Percentiles rank a stretch among this genome's conserved stretches.
phyloP scores from a whole-genome alignment of 495 filamentous ascomycete species.

The Trichoderma orchidacearum region DNA sequence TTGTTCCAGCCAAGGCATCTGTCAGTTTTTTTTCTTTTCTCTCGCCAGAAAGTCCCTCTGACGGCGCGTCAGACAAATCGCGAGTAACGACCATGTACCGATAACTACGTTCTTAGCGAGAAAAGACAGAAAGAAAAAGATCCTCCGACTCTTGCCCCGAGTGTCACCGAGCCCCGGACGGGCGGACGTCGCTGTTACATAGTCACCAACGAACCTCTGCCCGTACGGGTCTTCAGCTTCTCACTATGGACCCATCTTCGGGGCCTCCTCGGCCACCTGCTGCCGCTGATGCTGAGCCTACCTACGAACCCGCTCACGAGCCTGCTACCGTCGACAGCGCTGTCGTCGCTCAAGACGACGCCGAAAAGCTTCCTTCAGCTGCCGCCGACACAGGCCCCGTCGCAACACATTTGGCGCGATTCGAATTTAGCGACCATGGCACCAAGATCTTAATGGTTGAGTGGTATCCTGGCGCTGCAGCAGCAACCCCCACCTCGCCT shows the following conservation, averaged over 20 bases:
- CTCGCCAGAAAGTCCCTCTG: neutral
- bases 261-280: constrained; percentile 1
- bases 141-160: neutral
- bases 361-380: neutral
- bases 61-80: neutral
- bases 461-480: constrained; percentile 50
- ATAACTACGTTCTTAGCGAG: neutral
- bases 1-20: no score
- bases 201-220: neutral
- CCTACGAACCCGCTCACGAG: neutral
- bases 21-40: neutral
- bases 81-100: neutral
- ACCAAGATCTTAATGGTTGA: constrained; percentile 80
- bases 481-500: constrained; percentile 9
- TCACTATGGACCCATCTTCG: constrained; percentile 1
- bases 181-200: neutral
- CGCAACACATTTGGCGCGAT: constrained; percentile 47
- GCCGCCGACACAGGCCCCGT: constrained; percentile 12
- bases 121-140: neutral
- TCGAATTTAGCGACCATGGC: constrained; percentile 68
- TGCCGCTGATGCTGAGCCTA: neutral
- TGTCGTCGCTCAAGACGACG: neutral
- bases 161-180: neutral
- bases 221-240: neutral
- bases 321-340: neutral